Percentiles rank a stretch among this genome's conserved stretches.
These are phyloP conservation scores for Calonectria fujianensis DNA, from an alignment of 2,329 filamentous ascomycete species.

Conservation along the genomic window DNA sequence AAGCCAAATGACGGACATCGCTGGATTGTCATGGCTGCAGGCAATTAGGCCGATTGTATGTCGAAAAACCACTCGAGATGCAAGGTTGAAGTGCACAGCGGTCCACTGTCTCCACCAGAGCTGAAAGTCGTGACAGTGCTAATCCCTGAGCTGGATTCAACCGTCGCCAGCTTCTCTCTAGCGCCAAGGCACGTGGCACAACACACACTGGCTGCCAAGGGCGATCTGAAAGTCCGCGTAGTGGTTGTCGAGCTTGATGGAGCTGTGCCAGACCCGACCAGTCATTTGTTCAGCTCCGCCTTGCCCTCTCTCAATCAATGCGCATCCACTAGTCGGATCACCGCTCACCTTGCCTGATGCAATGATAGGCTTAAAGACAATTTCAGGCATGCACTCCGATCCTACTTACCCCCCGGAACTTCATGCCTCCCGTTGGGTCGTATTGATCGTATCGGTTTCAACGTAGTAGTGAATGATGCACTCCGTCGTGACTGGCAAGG, in stretches of 20 bases:
- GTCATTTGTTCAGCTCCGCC: background rate
- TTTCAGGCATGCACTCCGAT: constrained; percentile 5
- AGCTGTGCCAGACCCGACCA: background rate
- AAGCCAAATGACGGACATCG: background rate
- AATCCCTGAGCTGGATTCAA: constrained; percentile 14
- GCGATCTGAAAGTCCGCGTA: background rate
- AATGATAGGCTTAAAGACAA: background rate
- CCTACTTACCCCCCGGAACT: background rate
- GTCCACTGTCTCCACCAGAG: background rate
- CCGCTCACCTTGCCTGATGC: background rate
- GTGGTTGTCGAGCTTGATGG: background rate
- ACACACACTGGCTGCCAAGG: background rate
- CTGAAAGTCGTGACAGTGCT: constrained; percentile 5
- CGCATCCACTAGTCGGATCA: constrained; percentile 4
- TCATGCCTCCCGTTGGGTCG: background rate
- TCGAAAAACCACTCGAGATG: background rate
- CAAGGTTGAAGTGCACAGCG: too few species aligned
- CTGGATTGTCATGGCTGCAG: constrained; percentile 16
- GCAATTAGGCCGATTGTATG: background rate
- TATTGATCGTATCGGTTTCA: constrained; percentile 5
- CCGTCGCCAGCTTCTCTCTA: background rate
- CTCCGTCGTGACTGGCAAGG: constrained; percentile 12
- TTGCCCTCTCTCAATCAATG: background rate
- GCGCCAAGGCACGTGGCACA: constrained; percentile 21
- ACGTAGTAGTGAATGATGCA: background rate